phyloP scores from a whole-genome alignment of 768 basidiomycete genomes.

The Xanthoconium purpureum region DNA sequence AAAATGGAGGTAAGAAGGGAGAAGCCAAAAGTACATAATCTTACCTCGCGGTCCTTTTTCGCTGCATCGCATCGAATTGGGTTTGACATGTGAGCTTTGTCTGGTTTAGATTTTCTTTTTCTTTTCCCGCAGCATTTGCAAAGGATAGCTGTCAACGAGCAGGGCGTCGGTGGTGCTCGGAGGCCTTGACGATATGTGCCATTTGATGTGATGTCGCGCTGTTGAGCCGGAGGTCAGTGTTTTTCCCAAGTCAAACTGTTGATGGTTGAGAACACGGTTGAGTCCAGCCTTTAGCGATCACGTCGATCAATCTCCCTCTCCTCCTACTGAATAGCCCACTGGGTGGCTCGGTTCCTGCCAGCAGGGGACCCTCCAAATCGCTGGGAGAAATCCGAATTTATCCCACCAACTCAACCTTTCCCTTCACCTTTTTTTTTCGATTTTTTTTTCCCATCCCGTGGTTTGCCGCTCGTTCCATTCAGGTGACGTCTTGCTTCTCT shows the following conservation, averaged over 20 bases:
- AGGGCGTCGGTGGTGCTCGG: slow-evolving; percentile 4
- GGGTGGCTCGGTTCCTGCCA: neutral
- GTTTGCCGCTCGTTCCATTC: neutral
- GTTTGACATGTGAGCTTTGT: neutral
- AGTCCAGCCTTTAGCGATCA: neutral
- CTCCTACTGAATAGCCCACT: neutral
- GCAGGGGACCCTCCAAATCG: neutral
- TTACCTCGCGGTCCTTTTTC: too few relatives aligned
- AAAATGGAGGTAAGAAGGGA: too few relatives aligned
- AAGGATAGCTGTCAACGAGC: neutral
- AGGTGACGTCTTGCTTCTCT: neutral
- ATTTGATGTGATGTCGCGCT: slow-evolving; percentile 10
- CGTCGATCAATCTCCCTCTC: neutral
- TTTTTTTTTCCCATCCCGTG: slow-evolving; percentile 3
- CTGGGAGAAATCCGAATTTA: neutral
- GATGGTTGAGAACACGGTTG: neutral
- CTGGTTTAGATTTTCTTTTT: neutral
- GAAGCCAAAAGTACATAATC: too few relatives aligned
- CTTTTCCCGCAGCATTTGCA: neutral
- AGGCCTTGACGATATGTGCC: neutral
- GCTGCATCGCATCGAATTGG: neutral
- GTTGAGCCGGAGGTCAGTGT: neutral
- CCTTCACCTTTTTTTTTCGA: neutral
- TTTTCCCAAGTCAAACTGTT: neutral
- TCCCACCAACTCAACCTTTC: neutral